phyloP scores from a whole-genome alignment of 2,329 filamentous ascomycete genomes.

The Fusarium sp. region DNA sequence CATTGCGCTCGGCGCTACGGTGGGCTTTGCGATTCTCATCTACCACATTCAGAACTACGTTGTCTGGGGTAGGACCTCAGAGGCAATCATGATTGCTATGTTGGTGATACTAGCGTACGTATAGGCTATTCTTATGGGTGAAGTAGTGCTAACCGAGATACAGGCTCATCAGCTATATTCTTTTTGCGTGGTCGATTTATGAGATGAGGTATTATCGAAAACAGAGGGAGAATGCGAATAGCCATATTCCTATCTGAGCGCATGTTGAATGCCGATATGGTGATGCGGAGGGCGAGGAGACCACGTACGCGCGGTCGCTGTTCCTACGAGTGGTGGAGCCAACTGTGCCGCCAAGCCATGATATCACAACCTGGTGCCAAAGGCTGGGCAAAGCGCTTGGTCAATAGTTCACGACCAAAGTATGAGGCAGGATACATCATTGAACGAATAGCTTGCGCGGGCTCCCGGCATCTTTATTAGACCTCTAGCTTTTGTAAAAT shows the following conservation, averaged over 20 bases:
- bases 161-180: conserved; percentile 39
- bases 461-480: background rate
- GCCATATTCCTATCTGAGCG: conserved; percentile 39
- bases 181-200: conserved; percentile 36
- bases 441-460: background rate
- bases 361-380: background rate
- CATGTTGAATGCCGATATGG: background rate
- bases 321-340: background rate
- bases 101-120: conserved; percentile 43
- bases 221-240: conserved; percentile 16
- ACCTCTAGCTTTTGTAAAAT: conserved; percentile 2
- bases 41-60: conserved; percentile 34
- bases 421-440: background rate
- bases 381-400: background rate
- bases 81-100: conserved; percentile 42
- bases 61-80: conserved; percentile 30
- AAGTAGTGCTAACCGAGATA: background rate
- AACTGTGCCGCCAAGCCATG: background rate
- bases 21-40: conserved; percentile 40
- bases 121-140: too few species aligned
- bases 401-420: background rate
- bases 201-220: conserved; percentile 25
- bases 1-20: conserved; percentile 40
- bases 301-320: background rate
- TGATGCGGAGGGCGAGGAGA: background rate